Evolutionary conservation across 169 alveolate species (phyloP).

Genomic region (Eimeria brunetti): DNA sequence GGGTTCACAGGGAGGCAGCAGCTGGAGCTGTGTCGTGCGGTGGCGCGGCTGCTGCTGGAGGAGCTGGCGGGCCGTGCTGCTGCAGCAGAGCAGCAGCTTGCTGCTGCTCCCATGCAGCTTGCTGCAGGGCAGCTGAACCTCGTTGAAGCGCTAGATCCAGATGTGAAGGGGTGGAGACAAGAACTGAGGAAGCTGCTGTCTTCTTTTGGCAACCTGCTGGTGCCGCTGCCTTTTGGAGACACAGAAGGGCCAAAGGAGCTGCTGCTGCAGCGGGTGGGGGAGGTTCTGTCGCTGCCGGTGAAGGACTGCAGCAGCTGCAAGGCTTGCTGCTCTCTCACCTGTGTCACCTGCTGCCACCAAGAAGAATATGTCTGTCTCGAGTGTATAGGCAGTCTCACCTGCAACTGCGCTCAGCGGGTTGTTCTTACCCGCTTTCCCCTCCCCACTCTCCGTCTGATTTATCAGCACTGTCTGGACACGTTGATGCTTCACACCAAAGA

Average conservation of each 20-base stretch:
- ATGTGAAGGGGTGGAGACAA: conserved; percentile 29
- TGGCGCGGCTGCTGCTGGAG: conserved; percentile 42
- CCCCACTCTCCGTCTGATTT: conserved; percentile 30
- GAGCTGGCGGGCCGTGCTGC: conserved; percentile 45
- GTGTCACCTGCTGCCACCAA: conserved; percentile 64
- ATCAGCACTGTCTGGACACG: conserved; percentile 54
- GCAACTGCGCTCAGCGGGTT: conserved; percentile 38
- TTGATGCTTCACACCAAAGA: conserved; percentile 36
- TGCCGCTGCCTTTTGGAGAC: conserved; percentile 12
- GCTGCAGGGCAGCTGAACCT: conserved; percentile 48
- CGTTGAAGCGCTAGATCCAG: conserved; percentile 27
- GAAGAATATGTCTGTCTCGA: conserved; percentile 56
- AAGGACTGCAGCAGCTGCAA: conserved; percentile 78
- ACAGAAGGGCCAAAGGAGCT: conserved; percentile 44
- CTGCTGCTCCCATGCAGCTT: conserved; percentile 57
- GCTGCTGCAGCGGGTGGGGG: conserved; percentile 36
- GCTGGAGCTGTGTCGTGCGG: conserved; percentile 57
- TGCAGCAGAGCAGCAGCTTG: conserved; percentile 28
- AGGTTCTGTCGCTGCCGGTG: conserved; percentile 65
- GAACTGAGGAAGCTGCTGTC: conserved; percentile 6
- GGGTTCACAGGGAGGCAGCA: conserved; percentile 52
- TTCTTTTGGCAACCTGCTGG: conserved; percentile 22
- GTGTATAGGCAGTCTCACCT: conserved; percentile 20
- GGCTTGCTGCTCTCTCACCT: conserved; percentile 58
- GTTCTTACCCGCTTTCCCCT: conserved; percentile 69